Percentiles rank a stretch among this genome's conserved stretches.
These are phyloP conservation scores for Brassica juncea DNA, from an alignment of 345 rosid species.

Conservation along the genomic window DNA sequence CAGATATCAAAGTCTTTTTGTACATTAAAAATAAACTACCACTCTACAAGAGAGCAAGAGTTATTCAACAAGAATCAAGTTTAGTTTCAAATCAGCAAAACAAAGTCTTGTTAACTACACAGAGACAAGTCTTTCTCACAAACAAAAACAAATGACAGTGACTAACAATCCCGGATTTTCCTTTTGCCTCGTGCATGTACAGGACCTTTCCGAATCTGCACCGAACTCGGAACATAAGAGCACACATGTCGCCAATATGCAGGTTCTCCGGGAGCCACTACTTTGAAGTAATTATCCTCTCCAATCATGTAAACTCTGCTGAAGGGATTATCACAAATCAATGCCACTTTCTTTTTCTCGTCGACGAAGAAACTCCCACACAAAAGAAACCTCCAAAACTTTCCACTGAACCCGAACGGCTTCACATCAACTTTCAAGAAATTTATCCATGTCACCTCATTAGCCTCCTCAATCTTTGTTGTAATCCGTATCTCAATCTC, in stretches of 20 bases:
- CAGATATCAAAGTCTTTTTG: too few species aligned
- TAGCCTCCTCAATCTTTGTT: background rate
- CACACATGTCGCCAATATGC: background rate
- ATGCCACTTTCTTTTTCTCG: background rate
- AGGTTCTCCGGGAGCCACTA: background rate
- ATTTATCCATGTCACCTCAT: background rate
- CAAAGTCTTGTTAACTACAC: background rate
- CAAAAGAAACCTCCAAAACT: background rate
- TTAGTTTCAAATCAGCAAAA: too few species aligned
- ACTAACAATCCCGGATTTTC: background rate
- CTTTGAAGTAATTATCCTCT: background rate
- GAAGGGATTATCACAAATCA: background rate
- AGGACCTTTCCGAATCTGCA: background rate
- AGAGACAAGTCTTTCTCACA: background rate
- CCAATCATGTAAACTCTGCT: background rate
- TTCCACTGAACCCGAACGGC: background rate
- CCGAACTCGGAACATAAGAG: conserved; percentile 6
- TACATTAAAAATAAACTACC: too few species aligned
- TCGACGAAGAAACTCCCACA: background rate
- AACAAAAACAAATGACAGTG: background rate
- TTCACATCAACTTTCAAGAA: background rate
- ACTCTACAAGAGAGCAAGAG: too few species aligned
- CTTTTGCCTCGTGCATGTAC: background rate
- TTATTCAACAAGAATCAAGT: too few species aligned
- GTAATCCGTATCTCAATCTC: background rate